phyloP scores from a whole-genome alignment of 2,329 filamentous ascomycete species.

The Ophiostoma tasmaniense region DNA sequence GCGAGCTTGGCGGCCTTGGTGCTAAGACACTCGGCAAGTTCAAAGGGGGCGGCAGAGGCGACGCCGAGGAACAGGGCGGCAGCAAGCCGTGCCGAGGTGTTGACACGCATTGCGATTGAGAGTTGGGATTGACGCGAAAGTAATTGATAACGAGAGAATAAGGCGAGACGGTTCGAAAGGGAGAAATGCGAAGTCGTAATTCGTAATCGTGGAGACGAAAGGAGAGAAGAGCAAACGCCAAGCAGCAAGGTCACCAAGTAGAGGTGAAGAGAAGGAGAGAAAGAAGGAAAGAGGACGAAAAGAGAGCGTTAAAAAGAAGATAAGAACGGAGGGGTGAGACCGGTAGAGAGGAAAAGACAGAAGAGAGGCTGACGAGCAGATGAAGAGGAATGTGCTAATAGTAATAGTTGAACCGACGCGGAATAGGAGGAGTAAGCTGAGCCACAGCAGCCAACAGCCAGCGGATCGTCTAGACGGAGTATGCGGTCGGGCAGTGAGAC shows the following conservation, averaged over 20 bases:
- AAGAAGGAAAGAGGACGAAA: neutral
- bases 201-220: neutral
- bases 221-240: neutral
- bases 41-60: neutral
- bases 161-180: neutral
- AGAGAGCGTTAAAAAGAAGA: neutral
- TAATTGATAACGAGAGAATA: neutral
- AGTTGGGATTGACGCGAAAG: neutral
- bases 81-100: neutral
- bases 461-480: neutral
- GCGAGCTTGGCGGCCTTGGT: conserved; percentile 33
- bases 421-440: neutral
- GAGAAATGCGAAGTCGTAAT: neutral
- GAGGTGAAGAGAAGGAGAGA: neutral
- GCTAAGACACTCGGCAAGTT: conserved; percentile 30
- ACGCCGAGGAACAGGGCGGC: neutral
- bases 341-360: neutral
- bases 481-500: neutral
- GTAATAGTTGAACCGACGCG: neutral
- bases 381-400: neutral
- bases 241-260: neutral
- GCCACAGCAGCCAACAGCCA: conserved; percentile 2
- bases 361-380: neutral
- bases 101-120: neutral
- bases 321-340: neutral